These are phyloP conservation scores for Lentinula edodes DNA, from an alignment of 768 basidiomycete species.

Conservation along the genomic window DNA sequence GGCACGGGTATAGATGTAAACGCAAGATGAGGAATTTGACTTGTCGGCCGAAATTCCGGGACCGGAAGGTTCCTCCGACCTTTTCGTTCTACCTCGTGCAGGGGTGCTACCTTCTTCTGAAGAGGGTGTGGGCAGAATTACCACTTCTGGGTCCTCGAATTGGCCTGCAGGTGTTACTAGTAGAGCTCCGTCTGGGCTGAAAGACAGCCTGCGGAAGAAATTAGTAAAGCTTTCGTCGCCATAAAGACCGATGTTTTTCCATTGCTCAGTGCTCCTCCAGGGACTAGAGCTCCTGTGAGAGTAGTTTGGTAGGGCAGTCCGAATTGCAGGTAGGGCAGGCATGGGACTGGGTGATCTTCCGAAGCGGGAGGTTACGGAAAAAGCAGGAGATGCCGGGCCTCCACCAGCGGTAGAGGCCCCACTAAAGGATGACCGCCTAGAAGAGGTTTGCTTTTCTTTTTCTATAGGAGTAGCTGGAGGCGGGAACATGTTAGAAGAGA, in stretches of 20 bases:
- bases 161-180: constrained; percentile 95
- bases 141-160: constrained; percentile 86
- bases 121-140: constrained; percentile 29
- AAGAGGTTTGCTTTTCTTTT: constrained; percentile 57
- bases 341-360: constrained; percentile 85
- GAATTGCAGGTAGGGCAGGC: constrained; percentile 91
- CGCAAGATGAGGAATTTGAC: constrained; percentile 41
- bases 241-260: constrained; percentile 44
- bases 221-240: constrained; percentile 94
- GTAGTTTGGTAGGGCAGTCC: constrained; percentile 54
- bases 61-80: constrained; percentile 23
- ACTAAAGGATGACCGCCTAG: constrained; percentile 61
- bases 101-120: constrained; percentile 36
- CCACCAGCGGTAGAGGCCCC: constrained; percentile 55
- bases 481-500: constrained; percentile 44
- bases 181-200: constrained; percentile 92
- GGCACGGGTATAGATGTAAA: constrained; percentile 93
- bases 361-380: constrained; percentile 45
- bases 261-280: constrained; percentile 4
- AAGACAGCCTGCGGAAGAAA: constrained; percentile 91
- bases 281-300: constrained; percentile 6
- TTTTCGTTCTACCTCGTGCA: constrained; percentile 52
- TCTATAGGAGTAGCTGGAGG: constrained; percentile 53
- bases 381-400: constrained; percentile 53
- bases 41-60: constrained; percentile 13